Percentiles rank a stretch among this genome's conserved stretches.
These are phyloP conservation scores for Sabuloglossum arenarium DNA, from an alignment of 495 filamentous ascomycete species.

Conservation along the genomic window DNA sequence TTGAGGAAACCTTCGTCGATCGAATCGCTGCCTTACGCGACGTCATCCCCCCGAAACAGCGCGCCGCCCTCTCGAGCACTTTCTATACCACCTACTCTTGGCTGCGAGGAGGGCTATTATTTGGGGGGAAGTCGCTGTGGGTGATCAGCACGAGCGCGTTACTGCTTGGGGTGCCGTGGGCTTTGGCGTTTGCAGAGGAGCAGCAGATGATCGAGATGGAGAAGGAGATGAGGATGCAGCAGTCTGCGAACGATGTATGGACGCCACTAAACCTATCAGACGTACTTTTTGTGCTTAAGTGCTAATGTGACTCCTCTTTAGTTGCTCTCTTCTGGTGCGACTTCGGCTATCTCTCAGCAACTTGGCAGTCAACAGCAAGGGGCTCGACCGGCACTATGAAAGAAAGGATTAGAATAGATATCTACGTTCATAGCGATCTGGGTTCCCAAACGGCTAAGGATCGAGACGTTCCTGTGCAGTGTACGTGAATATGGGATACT, in stretches of 20 bases:
- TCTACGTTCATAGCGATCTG: not conserved
- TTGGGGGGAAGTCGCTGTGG: constrained; percentile 70
- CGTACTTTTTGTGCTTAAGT: not conserved
- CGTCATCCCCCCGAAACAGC: constrained; percentile 69
- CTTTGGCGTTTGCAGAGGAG: constrained; percentile 82
- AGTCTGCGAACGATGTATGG: constrained; percentile 50
- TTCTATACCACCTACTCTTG: constrained; percentile 33
- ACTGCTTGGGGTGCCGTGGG: constrained; percentile 80
- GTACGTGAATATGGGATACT: not conserved
- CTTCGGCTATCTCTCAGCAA: constrained; percentile 4
- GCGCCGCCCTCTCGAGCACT: constrained; percentile 41
- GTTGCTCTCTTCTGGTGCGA: constrained; percentile 27
- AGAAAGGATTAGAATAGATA: constrained; percentile 6
- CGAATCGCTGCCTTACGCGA: constrained; percentile 74
- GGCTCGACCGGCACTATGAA: constrained; percentile 23
- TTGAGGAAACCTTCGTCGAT: constrained; percentile 48
- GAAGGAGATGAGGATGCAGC: constrained; percentile 82
- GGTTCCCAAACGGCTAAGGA: not conserved
- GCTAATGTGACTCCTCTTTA: constrained; percentile 5
- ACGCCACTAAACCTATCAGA: not conserved
- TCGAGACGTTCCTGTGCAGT: not conserved
- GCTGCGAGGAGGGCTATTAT: constrained; percentile 38
- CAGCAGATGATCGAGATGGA: constrained; percentile 93
- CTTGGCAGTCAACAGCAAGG: constrained; percentile 3
- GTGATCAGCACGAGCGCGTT: constrained; percentile 70